Base-by-base conservation (phyloP, 805 yeast species). In the Geotrichum ghanense region DNA sequence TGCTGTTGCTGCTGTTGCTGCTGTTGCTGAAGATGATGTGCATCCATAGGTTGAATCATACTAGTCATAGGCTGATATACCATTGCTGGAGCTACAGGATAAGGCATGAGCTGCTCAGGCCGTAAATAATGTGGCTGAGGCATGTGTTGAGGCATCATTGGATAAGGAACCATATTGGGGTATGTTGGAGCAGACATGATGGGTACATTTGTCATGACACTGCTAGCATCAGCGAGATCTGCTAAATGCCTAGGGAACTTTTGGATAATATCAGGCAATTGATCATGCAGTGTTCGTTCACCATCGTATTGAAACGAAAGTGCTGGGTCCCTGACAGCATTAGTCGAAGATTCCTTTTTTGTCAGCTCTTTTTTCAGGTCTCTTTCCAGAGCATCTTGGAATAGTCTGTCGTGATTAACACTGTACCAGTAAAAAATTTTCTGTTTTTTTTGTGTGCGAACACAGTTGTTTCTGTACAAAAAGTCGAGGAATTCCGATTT, bases 371-470 rank as follows among this genome's bases (percentile, higher is more conserved):
- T 79, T 64, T 86, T 88, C 59, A 89, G 65, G 61, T 92, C 97
- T 56, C 97, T 72, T 61, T 89, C 97, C 41, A 92, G 66, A 0
- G 97, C 97, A 64, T 92, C 97, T 2, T 87, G 79, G 74, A 92
- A 89, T 41, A 90, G 69, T 59, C 83, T 79, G 59, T 89, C 95
- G 64, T 90, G 97, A 21, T 92, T 92, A 7, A 92, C 97, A 59
- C 89, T 83, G 62, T 84, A 88, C 97, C 97, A 92, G 63, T 83
- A 87, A 61, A 90, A 90, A 40, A 90, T 97, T 60, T 92, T 90
- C 62, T 90, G 98, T 59, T 92, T 90, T 73, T 90, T 90, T 58
- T 90, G 97, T 0, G 98, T 90, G 56, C 95, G 74, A 22, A 90
- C 70, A 60, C 97, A 90, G 52, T 81, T 79, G 61, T 90, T 85